Evolutionary conservation across 805 yeast genomes (phyloP), one percentile per base, ranked within the genome.

Genomic region (Metschnikowia lochheadii): DNA sequence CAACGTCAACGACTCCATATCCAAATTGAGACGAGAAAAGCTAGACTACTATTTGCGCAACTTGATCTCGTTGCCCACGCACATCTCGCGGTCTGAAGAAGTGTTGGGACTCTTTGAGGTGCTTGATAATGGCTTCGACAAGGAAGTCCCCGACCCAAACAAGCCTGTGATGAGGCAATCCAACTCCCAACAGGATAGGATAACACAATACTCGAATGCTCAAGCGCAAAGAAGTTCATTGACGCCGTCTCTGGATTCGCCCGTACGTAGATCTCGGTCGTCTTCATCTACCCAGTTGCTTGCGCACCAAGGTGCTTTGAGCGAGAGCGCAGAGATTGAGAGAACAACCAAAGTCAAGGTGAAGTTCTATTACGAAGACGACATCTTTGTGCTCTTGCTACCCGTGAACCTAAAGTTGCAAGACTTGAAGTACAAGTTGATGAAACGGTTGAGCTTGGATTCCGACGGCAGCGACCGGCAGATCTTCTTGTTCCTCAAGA

Each of bases 361-460:
- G 46, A 87, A 87, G 64, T 85, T 87, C 60, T 87, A 84, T 63
- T 86, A 81, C 61, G 84, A 83, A 51, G 94, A 86, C 60, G 96
- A 87, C 62, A 87, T 87, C 14, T 87, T 87, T 71, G 94, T 89
- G 1, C 73, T 87, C 39, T 66, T 82, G 53, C 68, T 83, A 36
- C 81, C 82, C 32, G 61, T 72, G 13, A 72, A 69, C 53, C 76
- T 78, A 45, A 68, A 79, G 3, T 63, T 79, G 41, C 70, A 66
- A 33, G 85, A 80, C 50, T 61, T 83, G 51, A 75, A 76, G 55
- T 63, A 68, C 29, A 83, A 81, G 60, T 74, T 83, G 48, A 67
- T 68, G 44, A 79, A 80, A 49, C 65, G 87, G 51, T 63, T 73
- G 42, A 63, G 60, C 40, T 73, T 82, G 48, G 79, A 76, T 43